Conservation (phyloP, 208 protist genomes). For the Acanthamoeba castellanii region DNA sequence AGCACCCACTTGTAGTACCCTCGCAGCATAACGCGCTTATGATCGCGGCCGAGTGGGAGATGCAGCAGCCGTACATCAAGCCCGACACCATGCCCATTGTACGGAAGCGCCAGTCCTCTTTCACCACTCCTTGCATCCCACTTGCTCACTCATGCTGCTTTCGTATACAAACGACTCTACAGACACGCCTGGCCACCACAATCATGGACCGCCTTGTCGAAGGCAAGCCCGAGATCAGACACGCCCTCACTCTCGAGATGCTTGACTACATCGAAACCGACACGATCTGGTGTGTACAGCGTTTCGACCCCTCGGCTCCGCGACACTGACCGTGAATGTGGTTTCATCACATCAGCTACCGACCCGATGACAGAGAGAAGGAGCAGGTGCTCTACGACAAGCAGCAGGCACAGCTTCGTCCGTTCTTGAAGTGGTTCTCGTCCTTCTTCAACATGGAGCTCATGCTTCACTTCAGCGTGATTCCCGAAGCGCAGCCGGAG, state of each 20-base stretch:
- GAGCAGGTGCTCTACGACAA: conserved; percentile 54
- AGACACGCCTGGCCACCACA: conserved; percentile 64
- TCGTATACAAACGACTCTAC: too few relatives aligned
- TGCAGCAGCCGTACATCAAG: conserved; percentile 60
- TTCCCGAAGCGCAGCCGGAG: conserved; percentile 47
- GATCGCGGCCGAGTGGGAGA: conserved; percentile 71
- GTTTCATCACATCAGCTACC: conserved; percentile 24
- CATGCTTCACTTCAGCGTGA: conserved; percentile 65
- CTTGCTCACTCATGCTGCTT: background rate
- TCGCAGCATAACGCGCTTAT: conserved; percentile 53
- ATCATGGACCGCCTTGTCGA: conserved; percentile 69
- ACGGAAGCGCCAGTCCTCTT: background rate
- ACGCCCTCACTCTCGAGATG: conserved; percentile 66
- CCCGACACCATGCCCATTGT: conserved; percentile 71
- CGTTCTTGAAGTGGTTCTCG: conserved; percentile 74
- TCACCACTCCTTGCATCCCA: background rate
- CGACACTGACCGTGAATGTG: too few relatives aligned
- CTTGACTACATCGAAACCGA: conserved; percentile 73
- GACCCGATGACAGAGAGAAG: conserved; percentile 56
- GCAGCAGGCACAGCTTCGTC: conserved; percentile 31
- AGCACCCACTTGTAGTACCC: conserved; percentile 51
- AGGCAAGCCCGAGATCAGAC: conserved; percentile 67
- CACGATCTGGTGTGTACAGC: background rate
- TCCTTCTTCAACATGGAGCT: conserved; percentile 64
- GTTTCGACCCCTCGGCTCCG: background rate